Evolutionary conservation across 2,329 filamentous ascomycete species (phyloP).

Genomic region (Trichoderma aggressivum): DNA sequence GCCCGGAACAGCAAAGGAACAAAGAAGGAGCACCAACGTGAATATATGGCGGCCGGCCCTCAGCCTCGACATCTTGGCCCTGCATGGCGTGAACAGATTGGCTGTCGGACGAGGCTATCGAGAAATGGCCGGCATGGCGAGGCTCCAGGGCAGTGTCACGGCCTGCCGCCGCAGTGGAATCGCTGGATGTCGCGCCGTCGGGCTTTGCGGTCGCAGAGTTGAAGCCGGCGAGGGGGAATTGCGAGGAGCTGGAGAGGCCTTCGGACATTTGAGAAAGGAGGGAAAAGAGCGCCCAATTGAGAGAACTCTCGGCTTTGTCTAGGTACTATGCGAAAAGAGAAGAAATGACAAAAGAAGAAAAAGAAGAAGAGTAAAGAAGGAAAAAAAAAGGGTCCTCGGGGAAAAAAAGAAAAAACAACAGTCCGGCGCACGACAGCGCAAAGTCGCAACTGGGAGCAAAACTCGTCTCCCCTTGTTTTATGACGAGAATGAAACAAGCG

Average conservation of each 20-base stretch:
- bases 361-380: not conserved
- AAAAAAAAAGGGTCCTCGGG: not conserved
- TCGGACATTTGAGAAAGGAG: slow-evolving; percentile 15
- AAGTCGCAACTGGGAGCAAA: not conserved
- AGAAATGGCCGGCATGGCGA: slow-evolving; percentile 34
- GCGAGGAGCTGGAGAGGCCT: slow-evolving; percentile 14
- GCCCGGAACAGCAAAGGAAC: not conserved
- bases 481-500: not conserved
- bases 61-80: slow-evolving; percentile 38
- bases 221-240: slow-evolving; percentile 17
- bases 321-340: not conserved
- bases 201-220: slow-evolving; percentile 16
- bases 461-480: not conserved
- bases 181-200: slow-evolving; percentile 18
- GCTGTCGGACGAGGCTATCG: slow-evolving; percentile 28
- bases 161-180: slow-evolving; percentile 23
- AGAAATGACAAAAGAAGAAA: not conserved
- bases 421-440: not conserved
- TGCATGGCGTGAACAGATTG: slow-evolving; percentile 33
- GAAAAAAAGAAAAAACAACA: not conserved
- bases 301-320: not conserved
- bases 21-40: slow-evolving; percentile 35
- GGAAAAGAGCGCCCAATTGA: not conserved
- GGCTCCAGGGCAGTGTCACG: slow-evolving; percentile 22
- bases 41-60: slow-evolving; percentile 43